A percentile compares a stretch with the other conserved stretches of the same genome.
phyloP scores from a whole-genome alignment of 2,329 filamentous ascomycete species.

The Clarireedia paspali region DNA sequence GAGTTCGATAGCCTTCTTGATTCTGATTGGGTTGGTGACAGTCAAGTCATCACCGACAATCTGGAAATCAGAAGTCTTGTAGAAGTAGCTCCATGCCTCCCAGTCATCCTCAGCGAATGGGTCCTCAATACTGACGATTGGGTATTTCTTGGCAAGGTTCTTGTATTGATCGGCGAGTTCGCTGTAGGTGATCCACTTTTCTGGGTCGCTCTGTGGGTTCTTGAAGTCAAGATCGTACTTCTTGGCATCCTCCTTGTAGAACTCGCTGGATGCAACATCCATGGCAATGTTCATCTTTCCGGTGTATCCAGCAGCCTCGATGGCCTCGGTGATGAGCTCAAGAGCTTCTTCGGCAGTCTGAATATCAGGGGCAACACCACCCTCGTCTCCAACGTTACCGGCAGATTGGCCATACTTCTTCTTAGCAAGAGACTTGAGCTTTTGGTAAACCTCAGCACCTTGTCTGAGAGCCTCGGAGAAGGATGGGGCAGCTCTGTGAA shows the following conservation, averaged over 20 bases:
- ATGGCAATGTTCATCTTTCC: conserved; percentile 97
- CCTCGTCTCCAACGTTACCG: conserved; percentile 98
- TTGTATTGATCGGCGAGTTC: conserved; percentile 90
- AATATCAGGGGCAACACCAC: conserved; percentile 98
- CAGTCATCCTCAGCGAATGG: conserved; percentile 99
- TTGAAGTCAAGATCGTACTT: conserved; percentile 99
- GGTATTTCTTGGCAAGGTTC: conserved; percentile 85
- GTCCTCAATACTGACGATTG: conserved; percentile 97
- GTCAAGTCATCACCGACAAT: conserved; percentile 98
- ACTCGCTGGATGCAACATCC: conserved; percentile 98
- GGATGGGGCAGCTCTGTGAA: conserved; percentile 63
- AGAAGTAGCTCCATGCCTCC: conserved; percentile 99
- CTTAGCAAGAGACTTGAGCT: conserved; percentile 94
- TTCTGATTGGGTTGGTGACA: conserved; percentile 96
- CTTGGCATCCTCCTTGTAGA: conserved; percentile 96
- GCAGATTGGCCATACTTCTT: conserved; percentile 99
- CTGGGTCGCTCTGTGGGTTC: conserved; percentile 93
- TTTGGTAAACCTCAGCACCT: conserved; percentile 96
- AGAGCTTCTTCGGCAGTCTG: conserved; percentile 95
- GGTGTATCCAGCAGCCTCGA: conserved; percentile 90
- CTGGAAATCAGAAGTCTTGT: conserved; percentile 97
- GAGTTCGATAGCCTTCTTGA: conserved; percentile 99
- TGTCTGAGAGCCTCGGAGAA: conserved; percentile 96
- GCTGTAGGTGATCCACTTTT: conserved; percentile 99
- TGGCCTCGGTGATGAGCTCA: conserved; percentile 89